Percentiles rank a stretch among this genome's conserved stretches.
phyloP scores from a whole-genome alignment of 1,284 basidiomycete species.

The Uromyces viciae-fabae region DNA sequence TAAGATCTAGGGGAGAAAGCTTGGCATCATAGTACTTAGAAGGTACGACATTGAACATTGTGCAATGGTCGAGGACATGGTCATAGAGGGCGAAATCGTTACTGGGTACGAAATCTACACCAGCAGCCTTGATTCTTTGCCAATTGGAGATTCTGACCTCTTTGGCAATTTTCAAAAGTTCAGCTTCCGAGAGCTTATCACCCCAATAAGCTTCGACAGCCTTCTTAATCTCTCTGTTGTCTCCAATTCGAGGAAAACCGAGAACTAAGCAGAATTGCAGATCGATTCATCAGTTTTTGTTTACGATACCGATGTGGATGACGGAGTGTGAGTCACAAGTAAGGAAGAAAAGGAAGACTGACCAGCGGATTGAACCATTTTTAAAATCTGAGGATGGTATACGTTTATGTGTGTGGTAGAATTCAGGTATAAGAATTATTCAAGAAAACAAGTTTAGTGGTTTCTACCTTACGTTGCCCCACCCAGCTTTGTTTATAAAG shows the following conservation, averaged over 20 bases:
- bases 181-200: constrained; percentile 81
- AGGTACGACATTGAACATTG: constrained; percentile 94
- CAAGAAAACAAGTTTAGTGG: background rate
- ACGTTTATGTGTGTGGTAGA: background rate
- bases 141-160: constrained; percentile 87
- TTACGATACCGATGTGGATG: background rate
- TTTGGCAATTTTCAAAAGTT: constrained; percentile 82
- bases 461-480: background rate
- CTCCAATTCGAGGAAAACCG: constrained; percentile 96
- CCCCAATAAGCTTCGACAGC: constrained; percentile 96
- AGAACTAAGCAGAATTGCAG: constrained; percentile 56
- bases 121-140: constrained; percentile 78
- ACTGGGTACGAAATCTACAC: constrained; percentile 89
- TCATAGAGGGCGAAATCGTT: constrained; percentile 99
- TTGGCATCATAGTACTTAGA: constrained; percentile 85
- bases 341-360: no score
- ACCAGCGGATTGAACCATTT: constrained; percentile 44
- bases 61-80: constrained; percentile 96
- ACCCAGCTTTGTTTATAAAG: background rate
- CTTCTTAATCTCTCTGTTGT: constrained; percentile 97
- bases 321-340: background rate
- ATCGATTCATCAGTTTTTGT: background rate
- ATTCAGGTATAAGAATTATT: background rate
- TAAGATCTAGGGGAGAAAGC: constrained; percentile 73
- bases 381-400: background rate